Conservation (phyloP, 164 flowering plant species). For the Aristolochia contorta region DNA sequence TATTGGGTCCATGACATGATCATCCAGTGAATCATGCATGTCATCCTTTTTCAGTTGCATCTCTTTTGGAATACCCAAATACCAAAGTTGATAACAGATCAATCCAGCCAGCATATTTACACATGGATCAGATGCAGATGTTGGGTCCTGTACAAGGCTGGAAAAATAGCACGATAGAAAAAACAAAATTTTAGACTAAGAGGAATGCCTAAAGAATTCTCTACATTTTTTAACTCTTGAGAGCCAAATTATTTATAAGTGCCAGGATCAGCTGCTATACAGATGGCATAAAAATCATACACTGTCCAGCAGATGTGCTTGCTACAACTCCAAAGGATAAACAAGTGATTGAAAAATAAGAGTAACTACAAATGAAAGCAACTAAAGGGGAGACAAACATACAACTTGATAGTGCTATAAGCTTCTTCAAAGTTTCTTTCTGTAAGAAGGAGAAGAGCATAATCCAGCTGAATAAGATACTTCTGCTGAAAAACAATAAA, state of each 20-base stretch:
- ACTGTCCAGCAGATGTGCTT: background rate
- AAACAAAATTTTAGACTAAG: background rate
- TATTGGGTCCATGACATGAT: conserved; percentile 10
- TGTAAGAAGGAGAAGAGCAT: conserved; percentile 28
- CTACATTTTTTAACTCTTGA: background rate
- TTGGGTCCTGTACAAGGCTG: conserved; percentile 41
- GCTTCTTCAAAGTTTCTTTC: conserved; percentile 37
- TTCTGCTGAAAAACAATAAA: conserved; percentile 31
- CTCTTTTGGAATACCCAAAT: conserved; percentile 37
- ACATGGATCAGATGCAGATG: conserved; percentile 27
- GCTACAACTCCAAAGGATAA: background rate
- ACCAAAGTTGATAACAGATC: conserved; percentile 61
- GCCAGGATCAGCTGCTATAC: too few species aligned
- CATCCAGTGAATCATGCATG: conserved; percentile 17
- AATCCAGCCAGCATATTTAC: conserved; percentile 52
- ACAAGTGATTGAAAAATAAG: background rate
- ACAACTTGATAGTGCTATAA: conserved; percentile 34
- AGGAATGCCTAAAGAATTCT: background rate
- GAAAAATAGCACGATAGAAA: conserved; percentile 2
- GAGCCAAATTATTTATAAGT: background rate
- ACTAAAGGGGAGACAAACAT: conserved; percentile 9
- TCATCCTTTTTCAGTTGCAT: conserved; percentile 30
- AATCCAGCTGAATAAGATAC: conserved; percentile 38
- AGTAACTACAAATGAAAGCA: background rate
- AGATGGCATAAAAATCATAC: background rate